Evolutionary conservation across 805 yeast genomes (phyloP).

Genomic region (Metschnikowia cerradonensis): DNA sequence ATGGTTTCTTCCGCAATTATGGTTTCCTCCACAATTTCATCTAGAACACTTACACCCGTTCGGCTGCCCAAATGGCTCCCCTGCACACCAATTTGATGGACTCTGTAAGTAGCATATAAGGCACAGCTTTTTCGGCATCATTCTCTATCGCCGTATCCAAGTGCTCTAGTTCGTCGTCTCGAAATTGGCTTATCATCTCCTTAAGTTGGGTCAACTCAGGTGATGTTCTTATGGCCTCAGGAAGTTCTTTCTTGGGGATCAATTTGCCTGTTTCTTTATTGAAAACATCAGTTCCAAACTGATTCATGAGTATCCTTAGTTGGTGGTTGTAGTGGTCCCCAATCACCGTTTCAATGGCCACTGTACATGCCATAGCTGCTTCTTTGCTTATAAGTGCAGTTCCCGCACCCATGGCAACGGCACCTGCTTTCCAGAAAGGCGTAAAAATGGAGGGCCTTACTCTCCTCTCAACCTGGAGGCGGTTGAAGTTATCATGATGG

Average conservation of each 20-base stretch:
- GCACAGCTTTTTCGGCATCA: constrained; percentile 90
- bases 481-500: constrained; percentile 83
- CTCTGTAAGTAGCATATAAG: constrained; percentile 85
- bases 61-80: constrained; percentile 91
- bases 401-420: constrained; percentile 76
- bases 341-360: constrained; percentile 96
- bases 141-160: constrained; percentile 88
- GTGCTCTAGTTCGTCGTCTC: constrained; percentile 96
- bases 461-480: constrained; percentile 66
- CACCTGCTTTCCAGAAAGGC: constrained; percentile 92
- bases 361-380: constrained; percentile 99
- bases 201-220: constrained; percentile 58
- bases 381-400: constrained; percentile 87
- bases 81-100: constrained; percentile 76
- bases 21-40: neutral
- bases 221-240: constrained; percentile 31
- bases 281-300: constrained; percentile 47
- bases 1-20: too few species aligned
- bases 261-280: constrained; percentile 33
- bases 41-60: constrained; percentile 51
- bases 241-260: constrained; percentile 21
- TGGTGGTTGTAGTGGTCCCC: constrained; percentile 95
- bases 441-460: constrained; percentile 90
- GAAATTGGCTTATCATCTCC: constrained; percentile 62
- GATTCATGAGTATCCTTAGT: constrained; percentile 68